Evolutionary conservation across 331 rosid species (phyloP), one percentile per base, ranked within the genome.

Genomic region (Prunus yedoensis): DNA sequence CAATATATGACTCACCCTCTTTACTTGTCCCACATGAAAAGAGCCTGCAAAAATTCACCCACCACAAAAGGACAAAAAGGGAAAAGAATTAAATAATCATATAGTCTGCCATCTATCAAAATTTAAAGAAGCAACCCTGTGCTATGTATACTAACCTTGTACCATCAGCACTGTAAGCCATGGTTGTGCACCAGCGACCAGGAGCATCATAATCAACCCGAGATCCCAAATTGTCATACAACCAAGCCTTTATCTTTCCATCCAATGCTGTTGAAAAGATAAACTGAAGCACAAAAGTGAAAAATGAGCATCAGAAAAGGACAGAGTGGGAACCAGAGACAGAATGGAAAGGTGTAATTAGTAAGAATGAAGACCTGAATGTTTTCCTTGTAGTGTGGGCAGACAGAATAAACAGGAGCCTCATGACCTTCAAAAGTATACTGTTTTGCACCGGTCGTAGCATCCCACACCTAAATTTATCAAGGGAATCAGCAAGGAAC

Each of bases 381-480:
- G 79, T 83, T 92, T 75, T 94, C 99, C 88, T 94, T 94, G 72
- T 92, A 88, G 67, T 94, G 99, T 17, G 99, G 99, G 78, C 99
- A 94, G 75, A 94, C 92, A 51, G 97, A 92, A 83, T 86, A 94
- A 75, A 94, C 99, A 21, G 97, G 88, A 86, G 99, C 99, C 83
- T 94, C 99, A 3, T 94, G 99, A 77, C 99, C 99, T 84, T 94
- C 97, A 83, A 94, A 94, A n/a, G 89, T 88, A 82, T 88, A 85
- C 77, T 89, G 97, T 68, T 68, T 92, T 58, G 89, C 35, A 73
- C 99, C 99, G 15, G 91, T 84, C 27, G 91, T 88, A 71, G 97
- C 97, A 90, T 94, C 99, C 99, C 99, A 94, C 73, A 92, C 99
- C 99, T 91, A 68, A 71, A 76, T 76, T 78, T 80, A 80, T 80